Conservation (phyloP, 169 alveolate species). For the Babesia caballi region DNA sequence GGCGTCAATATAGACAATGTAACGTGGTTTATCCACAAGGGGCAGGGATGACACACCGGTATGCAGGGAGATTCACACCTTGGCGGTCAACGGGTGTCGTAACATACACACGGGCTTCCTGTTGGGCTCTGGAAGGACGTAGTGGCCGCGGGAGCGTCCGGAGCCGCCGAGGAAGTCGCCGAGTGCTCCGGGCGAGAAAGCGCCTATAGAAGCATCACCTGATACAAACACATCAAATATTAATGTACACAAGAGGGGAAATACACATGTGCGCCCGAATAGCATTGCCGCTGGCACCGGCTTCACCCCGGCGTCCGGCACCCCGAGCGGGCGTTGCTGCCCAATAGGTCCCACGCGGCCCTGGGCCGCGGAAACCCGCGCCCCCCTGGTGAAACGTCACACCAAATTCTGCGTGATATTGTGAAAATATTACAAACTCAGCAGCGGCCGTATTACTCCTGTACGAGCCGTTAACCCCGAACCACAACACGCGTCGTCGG, state of each 20-base stretch:
- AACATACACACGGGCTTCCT: no score
- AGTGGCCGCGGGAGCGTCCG: no score
- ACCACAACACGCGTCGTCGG: not conserved
- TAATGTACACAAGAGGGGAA: not conserved
- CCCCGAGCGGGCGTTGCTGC: constrained; percentile 27
- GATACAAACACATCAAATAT: not conserved
- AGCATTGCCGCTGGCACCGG: not conserved
- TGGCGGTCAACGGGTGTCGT: no score
- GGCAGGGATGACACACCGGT: no score
- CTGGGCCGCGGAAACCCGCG: not conserved
- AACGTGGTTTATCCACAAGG: no score
- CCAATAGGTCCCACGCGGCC: constrained; percentile 12
- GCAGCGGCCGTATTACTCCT: not conserved
- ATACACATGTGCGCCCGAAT: not conserved
- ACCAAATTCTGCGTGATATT: not conserved
- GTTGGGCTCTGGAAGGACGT: no score
- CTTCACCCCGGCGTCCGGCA: not conserved
- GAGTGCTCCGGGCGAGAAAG: no score
- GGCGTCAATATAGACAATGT: no score
- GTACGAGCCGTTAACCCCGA: not conserved
- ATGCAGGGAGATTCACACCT: no score
- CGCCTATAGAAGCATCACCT: no score
- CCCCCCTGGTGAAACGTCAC: not conserved
- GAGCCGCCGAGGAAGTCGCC: no score
- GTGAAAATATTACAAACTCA: no score